Evolutionary conservation across 1,284 basidiomycete species (phyloP).

Genomic region (Apiotrichum sp.): DNA sequence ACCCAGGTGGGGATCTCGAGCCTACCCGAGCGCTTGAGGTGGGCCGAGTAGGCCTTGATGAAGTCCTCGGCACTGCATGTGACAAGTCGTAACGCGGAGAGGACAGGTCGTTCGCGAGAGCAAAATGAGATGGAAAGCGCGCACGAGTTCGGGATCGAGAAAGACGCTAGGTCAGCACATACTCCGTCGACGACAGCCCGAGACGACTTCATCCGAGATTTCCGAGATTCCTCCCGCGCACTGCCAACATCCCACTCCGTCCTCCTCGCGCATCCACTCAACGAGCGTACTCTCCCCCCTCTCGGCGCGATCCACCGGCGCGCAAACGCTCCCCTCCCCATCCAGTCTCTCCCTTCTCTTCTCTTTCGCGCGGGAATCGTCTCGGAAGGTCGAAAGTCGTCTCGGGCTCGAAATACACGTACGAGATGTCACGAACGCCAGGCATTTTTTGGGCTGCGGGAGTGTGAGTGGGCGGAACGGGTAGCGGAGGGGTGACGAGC

Average conservation of each 20-base stretch:
- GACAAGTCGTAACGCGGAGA: background rate
- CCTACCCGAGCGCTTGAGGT: slow-evolving; percentile 61
- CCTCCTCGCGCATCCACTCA: too few species aligned
- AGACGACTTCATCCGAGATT: background rate
- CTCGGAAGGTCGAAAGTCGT: background rate
- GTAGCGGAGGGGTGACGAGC: background rate
- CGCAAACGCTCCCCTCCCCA: background rate
- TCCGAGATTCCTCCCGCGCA: background rate
- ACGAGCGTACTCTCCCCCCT: background rate
- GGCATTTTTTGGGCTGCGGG: slow-evolving; percentile 61
- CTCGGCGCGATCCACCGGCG: background rate
- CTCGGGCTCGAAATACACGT: slow-evolving; percentile 27
- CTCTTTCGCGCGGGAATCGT: background rate
- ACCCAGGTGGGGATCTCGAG: slow-evolving; percentile 99
- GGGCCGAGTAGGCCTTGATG: slow-evolving; percentile 76
- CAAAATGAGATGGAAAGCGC: background rate
- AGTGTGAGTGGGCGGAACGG: background rate
- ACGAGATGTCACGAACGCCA: slow-evolving; percentile 88
- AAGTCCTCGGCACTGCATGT: slow-evolving; percentile 54
- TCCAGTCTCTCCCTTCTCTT: background rate
- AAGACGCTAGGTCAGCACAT: slow-evolving; percentile 9
- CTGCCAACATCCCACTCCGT: too few species aligned
- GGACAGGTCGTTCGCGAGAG: background rate
- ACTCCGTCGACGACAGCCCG: background rate
- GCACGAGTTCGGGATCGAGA: background rate